phyloP scores from a whole-genome alignment of 345 rosid genomes.

The Dipteronia dyeriana region DNA sequence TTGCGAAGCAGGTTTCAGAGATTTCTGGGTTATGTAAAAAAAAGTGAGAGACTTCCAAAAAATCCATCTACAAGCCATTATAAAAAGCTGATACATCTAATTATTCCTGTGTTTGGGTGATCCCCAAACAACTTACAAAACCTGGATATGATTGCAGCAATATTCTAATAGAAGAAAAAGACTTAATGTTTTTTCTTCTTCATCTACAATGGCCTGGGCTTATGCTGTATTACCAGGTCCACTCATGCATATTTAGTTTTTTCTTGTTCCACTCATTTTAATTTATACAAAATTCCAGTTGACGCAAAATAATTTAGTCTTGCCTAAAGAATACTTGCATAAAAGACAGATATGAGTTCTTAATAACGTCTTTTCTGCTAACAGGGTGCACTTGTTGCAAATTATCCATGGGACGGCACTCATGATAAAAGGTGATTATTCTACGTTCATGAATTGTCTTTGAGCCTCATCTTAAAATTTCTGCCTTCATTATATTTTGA shows the following conservation, averaged over 20 bases:
- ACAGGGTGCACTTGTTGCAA: conserved; percentile 98
- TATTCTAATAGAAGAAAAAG: not conserved
- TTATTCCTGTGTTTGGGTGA: not conserved
- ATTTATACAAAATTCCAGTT: not conserved
- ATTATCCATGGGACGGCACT: conserved; percentile 98
- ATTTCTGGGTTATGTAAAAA: no score
- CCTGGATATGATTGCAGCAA: not conserved
- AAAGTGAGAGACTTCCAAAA: not conserved
- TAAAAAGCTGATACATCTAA: not conserved
- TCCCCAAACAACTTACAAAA: not conserved
- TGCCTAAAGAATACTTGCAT: conserved; percentile 17
- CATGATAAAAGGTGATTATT: conserved; percentile 60
- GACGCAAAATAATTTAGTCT: conserved; percentile 5
- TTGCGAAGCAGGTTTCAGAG: no score
- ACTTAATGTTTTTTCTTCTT: not conserved
- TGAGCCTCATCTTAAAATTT: not conserved
- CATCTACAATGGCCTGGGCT: not conserved
- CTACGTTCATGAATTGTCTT: conserved; percentile 4
- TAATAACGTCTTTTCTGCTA: conserved; percentile 19
- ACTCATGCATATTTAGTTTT: not conserved
- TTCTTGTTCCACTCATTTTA: not conserved
- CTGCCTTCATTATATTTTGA: not conserved
- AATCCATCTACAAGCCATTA: not conserved
- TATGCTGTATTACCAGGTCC: not conserved
- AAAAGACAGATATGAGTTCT: conserved; percentile 2